These are phyloP conservation scores for Musa itinerans DNA, from an alignment of 176 grass and related monocot genomes.

Conservation along the genomic window DNA sequence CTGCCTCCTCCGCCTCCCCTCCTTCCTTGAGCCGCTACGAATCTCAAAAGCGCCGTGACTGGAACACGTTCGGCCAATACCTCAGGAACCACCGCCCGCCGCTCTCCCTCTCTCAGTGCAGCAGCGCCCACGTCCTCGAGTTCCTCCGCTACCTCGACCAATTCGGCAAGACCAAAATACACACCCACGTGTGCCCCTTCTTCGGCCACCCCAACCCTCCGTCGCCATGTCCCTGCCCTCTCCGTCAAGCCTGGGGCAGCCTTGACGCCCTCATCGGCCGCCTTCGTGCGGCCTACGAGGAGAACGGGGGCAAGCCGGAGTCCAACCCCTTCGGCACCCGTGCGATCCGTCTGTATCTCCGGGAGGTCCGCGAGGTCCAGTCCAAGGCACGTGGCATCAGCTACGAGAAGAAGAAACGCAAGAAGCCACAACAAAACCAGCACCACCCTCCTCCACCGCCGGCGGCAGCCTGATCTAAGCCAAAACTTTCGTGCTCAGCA, in stretches of 20 bases:
- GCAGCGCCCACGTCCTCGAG: conserved; percentile 18
- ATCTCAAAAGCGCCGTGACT: conserved; percentile 7
- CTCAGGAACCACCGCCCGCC: conserved; percentile 4
- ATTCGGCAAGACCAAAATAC: conserved; percentile 18
- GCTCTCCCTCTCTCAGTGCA: conserved; percentile 8
- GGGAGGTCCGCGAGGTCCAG: conserved; percentile 17
- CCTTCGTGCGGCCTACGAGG: conserved; percentile 17
- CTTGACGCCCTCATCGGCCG: conserved; percentile 23
- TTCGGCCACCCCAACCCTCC: conserved; percentile 19
- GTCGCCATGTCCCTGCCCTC: conserved; percentile 4
- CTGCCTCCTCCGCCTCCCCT: neutral
- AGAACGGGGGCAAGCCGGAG: conserved; percentile 15
- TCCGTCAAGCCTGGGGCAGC: conserved; percentile 18
- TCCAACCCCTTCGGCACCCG: conserved; percentile 19
- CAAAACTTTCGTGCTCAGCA: too few relatives aligned
- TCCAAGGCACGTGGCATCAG: conserved; percentile 16
- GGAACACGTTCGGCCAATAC: conserved; percentile 13
- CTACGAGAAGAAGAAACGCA: conserved; percentile 21
- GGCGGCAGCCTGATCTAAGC: neutral
- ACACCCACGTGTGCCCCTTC: conserved; percentile 19
- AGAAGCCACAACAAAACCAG: conserved; percentile 4
- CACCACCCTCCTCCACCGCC: neutral
- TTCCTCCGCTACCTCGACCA: conserved; percentile 20
- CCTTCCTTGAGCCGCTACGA: conserved; percentile 5
- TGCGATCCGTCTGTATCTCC: conserved; percentile 14